A percentile compares a stretch with the other conserved stretches of the same genome.
These are phyloP conservation scores for Hymenoscyphus fructigenus DNA, from an alignment of 2,329 filamentous ascomycete species.

Conservation along the genomic window DNA sequence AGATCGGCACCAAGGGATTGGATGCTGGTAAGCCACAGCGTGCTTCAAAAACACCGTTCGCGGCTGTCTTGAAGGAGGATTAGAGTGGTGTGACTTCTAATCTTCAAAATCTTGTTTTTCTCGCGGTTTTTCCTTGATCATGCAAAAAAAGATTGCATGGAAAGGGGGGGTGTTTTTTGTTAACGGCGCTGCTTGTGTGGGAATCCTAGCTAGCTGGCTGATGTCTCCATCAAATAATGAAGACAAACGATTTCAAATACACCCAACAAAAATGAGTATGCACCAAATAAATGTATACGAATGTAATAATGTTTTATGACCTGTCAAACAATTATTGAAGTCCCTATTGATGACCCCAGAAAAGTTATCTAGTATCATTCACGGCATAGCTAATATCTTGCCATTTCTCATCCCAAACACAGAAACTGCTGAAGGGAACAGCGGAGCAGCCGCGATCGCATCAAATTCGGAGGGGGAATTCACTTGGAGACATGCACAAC, in stretches of 20 bases:
- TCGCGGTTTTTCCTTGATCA: conserved; percentile 12
- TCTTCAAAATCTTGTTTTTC: conserved; percentile 19
- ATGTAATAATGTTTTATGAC: conserved; percentile 3
- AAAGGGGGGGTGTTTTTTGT: conserved; percentile 15
- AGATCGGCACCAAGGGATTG: conserved; percentile 71
- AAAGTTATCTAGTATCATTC: no score
- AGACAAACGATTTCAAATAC: conserved; percentile 13
- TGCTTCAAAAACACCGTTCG: conserved; percentile 33
- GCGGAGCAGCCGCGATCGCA: no score
- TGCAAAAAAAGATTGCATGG: conserved; percentile 13
- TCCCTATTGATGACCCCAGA: no score
- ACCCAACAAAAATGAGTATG: not conserved
- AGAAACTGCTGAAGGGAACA: no score
- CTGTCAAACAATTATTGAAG: no score
- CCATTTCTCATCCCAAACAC: no score
- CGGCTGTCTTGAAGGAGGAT: conserved; percentile 50
- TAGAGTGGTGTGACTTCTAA: conserved; percentile 39
- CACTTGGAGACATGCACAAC: no score
- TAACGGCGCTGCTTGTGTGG: conserved; percentile 17
- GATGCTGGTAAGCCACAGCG: conserved; percentile 58
- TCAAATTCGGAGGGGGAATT: no score
- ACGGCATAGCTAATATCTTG: no score
- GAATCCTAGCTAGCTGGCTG: conserved; percentile 20
- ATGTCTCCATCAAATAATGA: conserved; percentile 24
- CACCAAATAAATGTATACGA: not conserved